Percentiles rank a stretch among this genome's conserved stretches.
Conservation (phyloP, 2,329 filamentous ascomycete genomes). For the Cytospora mali region DNA sequence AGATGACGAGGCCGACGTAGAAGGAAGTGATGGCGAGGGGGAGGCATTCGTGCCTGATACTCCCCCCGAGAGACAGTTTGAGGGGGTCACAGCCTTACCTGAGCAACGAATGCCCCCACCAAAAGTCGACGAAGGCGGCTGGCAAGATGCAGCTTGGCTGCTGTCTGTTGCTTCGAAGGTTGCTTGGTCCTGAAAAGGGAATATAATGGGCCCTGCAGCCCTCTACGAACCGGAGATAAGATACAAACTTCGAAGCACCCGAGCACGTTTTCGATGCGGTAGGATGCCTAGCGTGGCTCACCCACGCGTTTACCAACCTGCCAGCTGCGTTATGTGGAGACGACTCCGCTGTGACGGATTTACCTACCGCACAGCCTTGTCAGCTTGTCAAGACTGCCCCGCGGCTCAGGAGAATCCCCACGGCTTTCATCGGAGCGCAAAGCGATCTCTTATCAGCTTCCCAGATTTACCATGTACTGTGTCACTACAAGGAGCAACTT, state of each 20-base stretch:
- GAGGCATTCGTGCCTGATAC: constrained; percentile 20
- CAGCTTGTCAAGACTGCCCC: no score
- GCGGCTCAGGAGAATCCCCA: not conserved
- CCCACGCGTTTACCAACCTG: constrained; percentile 6
- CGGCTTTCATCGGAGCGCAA: not conserved
- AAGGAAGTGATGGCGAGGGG: constrained; percentile 31
- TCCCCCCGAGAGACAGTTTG: constrained; percentile 38
- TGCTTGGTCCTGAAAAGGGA: constrained; percentile 23
- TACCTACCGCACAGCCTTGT: not conserved
- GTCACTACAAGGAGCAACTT: not conserved
- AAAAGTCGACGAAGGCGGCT: constrained; percentile 59
- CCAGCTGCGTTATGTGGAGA: constrained; percentile 1
- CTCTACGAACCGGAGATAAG: not conserved
- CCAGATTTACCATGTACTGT: no score
- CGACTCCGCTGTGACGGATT: constrained; percentile 15
- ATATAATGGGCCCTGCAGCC: not conserved
- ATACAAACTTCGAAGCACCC: constrained; percentile 3
- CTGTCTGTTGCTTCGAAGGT: constrained; percentile 66
- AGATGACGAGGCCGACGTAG: constrained; percentile 32
- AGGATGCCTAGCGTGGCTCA: constrained; percentile 1
- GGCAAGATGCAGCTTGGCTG: constrained; percentile 70
- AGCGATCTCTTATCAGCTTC: not conserved
- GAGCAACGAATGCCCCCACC: constrained; percentile 52
- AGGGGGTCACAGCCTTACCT: constrained; percentile 44
- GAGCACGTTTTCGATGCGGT: constrained; percentile 11